phyloP scores from a whole-genome alignment of 2,329 filamentous ascomycete species.

The Penicillium italicum region DNA sequence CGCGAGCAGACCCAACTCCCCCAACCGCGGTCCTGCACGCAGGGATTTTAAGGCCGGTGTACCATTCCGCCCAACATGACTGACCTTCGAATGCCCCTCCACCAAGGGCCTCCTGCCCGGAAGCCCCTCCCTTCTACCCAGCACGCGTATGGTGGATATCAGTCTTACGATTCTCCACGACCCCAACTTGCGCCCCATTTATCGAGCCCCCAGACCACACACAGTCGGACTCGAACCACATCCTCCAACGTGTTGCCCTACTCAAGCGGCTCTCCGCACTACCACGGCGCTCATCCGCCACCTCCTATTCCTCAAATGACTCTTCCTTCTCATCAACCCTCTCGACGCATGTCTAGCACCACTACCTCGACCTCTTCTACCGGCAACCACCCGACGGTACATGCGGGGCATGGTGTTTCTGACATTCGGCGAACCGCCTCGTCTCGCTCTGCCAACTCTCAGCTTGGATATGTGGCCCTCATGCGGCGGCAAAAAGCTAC shows the following conservation, averaged over 20 bases:
- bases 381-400: conserved; percentile 29
- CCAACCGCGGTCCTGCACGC: not conserved
- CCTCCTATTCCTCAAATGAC: conserved; percentile 29
- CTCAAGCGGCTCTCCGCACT: conserved; percentile 23
- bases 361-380: conserved; percentile 43
- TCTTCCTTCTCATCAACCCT: conserved; percentile 24
- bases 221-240: conserved; percentile 41
- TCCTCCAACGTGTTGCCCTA: conserved; percentile 37
- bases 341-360: conserved; percentile 39
- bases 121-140: conserved; percentile 29
- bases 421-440: conserved; percentile 70
- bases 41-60: conserved; percentile 27
- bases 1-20: conserved; percentile 1
- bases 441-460: conserved; percentile 64
- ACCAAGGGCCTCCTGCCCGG: conserved; percentile 31
- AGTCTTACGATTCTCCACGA: conserved; percentile 26
- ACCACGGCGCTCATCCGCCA: conserved; percentile 25
- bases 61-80: conserved; percentile 33
- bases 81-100: conserved; percentile 37
- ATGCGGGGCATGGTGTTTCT: conserved; percentile 28
- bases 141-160: conserved; percentile 25
- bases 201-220: conserved; percentile 25
- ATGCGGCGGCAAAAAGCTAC: conserved; percentile 96
- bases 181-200: conserved; percentile 28
- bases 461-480: conserved; percentile 87